phyloP scores from a whole-genome alignment of 768 basidiomycete species.

The Lentinula aciculospora region DNA sequence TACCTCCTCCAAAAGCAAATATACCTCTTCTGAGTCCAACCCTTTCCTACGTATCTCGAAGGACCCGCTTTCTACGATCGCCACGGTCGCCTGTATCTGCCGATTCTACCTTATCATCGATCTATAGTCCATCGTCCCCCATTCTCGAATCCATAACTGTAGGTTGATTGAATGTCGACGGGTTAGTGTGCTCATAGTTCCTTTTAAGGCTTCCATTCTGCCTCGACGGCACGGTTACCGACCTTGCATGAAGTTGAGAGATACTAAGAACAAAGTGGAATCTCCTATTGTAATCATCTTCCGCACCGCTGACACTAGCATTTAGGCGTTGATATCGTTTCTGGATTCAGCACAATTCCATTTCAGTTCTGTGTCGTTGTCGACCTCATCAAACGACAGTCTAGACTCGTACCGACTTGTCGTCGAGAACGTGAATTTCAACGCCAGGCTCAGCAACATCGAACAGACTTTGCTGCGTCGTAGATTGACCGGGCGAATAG shows the following conservation, averaged over 20 bases:
- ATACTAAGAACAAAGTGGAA: conserved; percentile 32
- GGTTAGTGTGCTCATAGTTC: background rate
- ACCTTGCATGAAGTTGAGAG: conserved; percentile 33
- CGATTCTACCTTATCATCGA: conserved; percentile 8
- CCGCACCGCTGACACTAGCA: background rate
- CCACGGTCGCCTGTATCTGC: conserved; percentile 14
- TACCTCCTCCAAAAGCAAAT: background rate
- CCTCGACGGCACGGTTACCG: conserved; percentile 33
- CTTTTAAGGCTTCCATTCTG: conserved; percentile 39
- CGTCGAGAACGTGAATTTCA: conserved; percentile 33
- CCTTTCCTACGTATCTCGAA: background rate
- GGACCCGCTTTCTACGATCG: conserved; percentile 3
- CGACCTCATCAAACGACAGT: conserved; percentile 25
- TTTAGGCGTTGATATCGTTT: conserved; percentile 40
- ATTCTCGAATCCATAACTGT: conserved; percentile 42
- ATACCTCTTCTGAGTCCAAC: background rate
- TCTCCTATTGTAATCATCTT: background rate
- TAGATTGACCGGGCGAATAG: conserved; percentile 44
- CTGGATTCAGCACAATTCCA: conserved; percentile 37
- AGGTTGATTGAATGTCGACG: conserved; percentile 12
- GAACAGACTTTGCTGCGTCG: conserved; percentile 38
- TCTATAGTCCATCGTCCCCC: conserved; percentile 21
- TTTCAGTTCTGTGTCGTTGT: conserved; percentile 39
- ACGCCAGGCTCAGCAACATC: conserved; percentile 44
- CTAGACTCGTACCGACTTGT: conserved; percentile 36